Conservation (phyloP, 208 protist genomes). For the Herpetomonas samuelpessoai region DNA sequence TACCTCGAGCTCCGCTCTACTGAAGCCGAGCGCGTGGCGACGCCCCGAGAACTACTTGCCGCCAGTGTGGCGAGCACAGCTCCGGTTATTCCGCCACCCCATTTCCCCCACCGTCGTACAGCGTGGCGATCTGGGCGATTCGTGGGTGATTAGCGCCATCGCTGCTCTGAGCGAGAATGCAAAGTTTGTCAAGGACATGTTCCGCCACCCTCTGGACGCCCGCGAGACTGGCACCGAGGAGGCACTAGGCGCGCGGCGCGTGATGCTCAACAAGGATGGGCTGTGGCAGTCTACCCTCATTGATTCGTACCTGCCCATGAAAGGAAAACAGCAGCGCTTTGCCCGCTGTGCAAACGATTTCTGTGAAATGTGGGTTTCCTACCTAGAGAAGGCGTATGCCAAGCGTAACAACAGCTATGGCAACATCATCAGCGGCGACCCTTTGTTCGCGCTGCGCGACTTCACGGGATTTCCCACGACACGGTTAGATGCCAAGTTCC, state of each 20-base stretch:
- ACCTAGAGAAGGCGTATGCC: slow-evolving; percentile 83
- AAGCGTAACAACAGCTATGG: slow-evolving; percentile 74
- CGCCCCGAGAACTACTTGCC: slow-evolving; percentile 39
- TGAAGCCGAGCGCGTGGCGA: slow-evolving; percentile 32
- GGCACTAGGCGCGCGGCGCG: slow-evolving; percentile 44
- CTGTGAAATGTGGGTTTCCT: slow-evolving; percentile 79
- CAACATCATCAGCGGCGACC: slow-evolving; percentile 67
- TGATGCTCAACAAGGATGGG: slow-evolving; percentile 69
- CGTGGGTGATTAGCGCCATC: slow-evolving; percentile 64
- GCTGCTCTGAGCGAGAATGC: slow-evolving; percentile 40
- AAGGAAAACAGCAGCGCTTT: slow-evolving; percentile 46
- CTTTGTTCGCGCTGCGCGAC: slow-evolving; percentile 59
- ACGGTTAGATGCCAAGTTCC: slow-evolving; percentile 35
- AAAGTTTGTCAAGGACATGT: slow-evolving; percentile 38
- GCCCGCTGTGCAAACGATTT: slow-evolving; percentile 44
- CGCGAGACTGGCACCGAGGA: slow-evolving; percentile 26
- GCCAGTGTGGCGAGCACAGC: slow-evolving; percentile 12
- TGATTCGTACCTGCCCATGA: slow-evolving; percentile 66
- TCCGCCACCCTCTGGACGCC: slow-evolving; percentile 22
- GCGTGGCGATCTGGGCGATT: slow-evolving; percentile 60
- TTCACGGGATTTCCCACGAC: slow-evolving; percentile 54
- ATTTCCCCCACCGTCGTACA: slow-evolving; percentile 35
- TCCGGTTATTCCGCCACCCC: slow-evolving; percentile 33
- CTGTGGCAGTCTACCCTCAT: slow-evolving; percentile 68
- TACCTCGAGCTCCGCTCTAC: neutral